phyloP scores from a whole-genome alignment of 768 basidiomycete genomes.

The Russula foetens region DNA sequence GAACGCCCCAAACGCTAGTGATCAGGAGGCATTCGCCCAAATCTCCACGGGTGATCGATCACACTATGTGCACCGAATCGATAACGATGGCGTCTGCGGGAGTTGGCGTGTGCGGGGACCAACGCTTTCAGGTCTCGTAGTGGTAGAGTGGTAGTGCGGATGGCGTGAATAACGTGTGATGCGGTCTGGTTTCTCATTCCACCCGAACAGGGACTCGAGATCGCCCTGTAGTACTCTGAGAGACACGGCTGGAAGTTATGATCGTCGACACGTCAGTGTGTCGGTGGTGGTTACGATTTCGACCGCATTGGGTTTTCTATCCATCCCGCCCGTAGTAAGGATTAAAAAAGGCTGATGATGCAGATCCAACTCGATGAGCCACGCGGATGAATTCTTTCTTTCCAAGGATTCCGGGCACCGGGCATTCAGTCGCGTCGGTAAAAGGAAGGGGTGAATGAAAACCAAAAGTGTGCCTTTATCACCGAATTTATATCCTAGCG shows the following conservation, averaged over 20 bases:
- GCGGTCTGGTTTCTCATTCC: neutral
- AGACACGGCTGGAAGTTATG: constrained; percentile 77
- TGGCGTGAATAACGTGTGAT: constrained; percentile 68
- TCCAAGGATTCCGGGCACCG: too few relatives aligned
- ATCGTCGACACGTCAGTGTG: constrained; percentile 89
- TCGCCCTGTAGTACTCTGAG: constrained; percentile 51
- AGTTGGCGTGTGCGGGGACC: constrained; percentile 93
- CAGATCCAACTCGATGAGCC: too few relatives aligned
- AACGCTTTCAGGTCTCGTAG: constrained; percentile 84
- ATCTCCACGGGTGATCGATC: constrained; percentile 72
- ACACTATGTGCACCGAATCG: constrained; percentile 81
- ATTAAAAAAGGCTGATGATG: too few relatives aligned
- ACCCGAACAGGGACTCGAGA: constrained; percentile 16
- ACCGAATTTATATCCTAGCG: too few relatives aligned
- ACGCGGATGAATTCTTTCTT: too few relatives aligned
- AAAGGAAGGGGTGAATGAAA: too few relatives aligned
- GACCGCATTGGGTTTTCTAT: constrained; percentile 96
- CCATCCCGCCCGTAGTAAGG: constrained; percentile 99
- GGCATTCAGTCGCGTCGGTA: too few relatives aligned
- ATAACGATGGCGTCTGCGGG: constrained; percentile 86
- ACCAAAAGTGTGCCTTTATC: too few relatives aligned
- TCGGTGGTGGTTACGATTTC: constrained; percentile 96
- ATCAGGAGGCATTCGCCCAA: constrained; percentile 90
- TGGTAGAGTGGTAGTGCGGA: constrained; percentile 56
- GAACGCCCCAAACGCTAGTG: constrained; percentile 80